Percentiles rank a stretch among this genome's conserved stretches.
Evolutionary conservation across 2,329 filamentous ascomycete species (phyloP).

Genomic region (Fusarium annulatum): DNA sequence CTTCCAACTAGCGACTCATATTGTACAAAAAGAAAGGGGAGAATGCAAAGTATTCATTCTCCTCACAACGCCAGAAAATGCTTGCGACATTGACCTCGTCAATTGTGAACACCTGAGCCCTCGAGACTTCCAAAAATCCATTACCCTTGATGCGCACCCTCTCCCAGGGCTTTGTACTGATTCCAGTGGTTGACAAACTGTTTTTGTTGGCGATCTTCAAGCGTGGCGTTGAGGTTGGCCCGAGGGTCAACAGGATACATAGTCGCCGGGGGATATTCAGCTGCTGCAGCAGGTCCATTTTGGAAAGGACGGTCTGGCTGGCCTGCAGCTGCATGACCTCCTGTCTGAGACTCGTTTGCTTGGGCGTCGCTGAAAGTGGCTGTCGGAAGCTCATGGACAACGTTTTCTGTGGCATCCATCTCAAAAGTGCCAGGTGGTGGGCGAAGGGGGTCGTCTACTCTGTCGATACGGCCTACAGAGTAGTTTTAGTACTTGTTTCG

Average conservation of each 20-base stretch:
- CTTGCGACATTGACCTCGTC: constrained; percentile 17
- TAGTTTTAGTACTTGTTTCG: constrained; percentile 28
- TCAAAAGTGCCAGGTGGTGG: constrained; percentile 49
- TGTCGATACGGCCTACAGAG: constrained; percentile 50
- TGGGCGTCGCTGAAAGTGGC: constrained; percentile 26
- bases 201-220: constrained; percentile 45
- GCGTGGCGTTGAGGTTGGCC: constrained; percentile 50
- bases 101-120: background rate
- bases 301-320: constrained; percentile 10
- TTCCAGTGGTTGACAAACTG: constrained; percentile 54
- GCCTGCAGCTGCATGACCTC: constrained; percentile 1
- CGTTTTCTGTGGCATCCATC: constrained; percentile 51
- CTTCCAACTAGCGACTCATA: constrained; percentile 30
- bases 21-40: constrained; percentile 38
- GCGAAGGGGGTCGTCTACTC: constrained; percentile 41
- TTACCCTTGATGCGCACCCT: background rate
- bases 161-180: constrained; percentile 45
- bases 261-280: constrained; percentile 19
- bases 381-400: constrained; percentile 51
- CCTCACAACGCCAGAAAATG: constrained; percentile 41
- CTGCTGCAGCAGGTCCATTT: constrained; percentile 8
- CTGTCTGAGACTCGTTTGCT: constrained; percentile 10
- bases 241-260: constrained; percentile 44
- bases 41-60: constrained; percentile 39
- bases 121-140: background rate